Percentiles rank a stretch among this genome's conserved stretches.
Conservation (phyloP, 441 rosid species). For the Adansonia gregorii region DNA sequence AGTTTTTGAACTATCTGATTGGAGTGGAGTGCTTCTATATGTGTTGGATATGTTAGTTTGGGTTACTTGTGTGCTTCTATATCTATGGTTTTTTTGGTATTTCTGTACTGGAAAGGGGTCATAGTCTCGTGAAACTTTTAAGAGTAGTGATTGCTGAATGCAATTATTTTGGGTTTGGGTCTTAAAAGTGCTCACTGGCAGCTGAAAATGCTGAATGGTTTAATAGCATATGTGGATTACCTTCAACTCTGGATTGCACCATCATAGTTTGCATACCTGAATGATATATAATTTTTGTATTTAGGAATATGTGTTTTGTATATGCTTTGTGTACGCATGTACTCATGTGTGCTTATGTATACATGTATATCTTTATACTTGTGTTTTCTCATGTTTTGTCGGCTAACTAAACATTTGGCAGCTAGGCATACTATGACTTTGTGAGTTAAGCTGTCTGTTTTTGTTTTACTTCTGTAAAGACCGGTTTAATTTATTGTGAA, state of each 20-base stretch:
- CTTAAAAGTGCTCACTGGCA: background rate
- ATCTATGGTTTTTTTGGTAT: background rate
- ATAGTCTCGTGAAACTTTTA: background rate
- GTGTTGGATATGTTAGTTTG: background rate
- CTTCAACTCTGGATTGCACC: background rate
- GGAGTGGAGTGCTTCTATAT: background rate
- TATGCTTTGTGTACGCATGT: too few species aligned
- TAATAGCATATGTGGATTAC: background rate
- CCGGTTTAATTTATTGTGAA: background rate
- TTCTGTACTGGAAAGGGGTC: background rate
- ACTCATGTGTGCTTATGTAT: background rate
- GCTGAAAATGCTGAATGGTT: conserved; percentile 4
- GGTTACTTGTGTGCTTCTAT: background rate
- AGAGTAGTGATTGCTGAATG: background rate
- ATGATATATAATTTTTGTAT: background rate
- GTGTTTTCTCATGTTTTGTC: background rate
- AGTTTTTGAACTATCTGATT: background rate
- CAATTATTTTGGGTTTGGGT: background rate
- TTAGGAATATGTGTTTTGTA: background rate
- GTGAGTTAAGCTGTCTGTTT: background rate
- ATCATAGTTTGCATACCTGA: background rate
- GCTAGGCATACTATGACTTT: conserved; percentile 7
- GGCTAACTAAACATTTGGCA: background rate
- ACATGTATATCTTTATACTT: background rate
- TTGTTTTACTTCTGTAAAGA: background rate